Conservation (phyloP, 352 stramenopile genomes). For the Phytophthora vignae region DNA sequence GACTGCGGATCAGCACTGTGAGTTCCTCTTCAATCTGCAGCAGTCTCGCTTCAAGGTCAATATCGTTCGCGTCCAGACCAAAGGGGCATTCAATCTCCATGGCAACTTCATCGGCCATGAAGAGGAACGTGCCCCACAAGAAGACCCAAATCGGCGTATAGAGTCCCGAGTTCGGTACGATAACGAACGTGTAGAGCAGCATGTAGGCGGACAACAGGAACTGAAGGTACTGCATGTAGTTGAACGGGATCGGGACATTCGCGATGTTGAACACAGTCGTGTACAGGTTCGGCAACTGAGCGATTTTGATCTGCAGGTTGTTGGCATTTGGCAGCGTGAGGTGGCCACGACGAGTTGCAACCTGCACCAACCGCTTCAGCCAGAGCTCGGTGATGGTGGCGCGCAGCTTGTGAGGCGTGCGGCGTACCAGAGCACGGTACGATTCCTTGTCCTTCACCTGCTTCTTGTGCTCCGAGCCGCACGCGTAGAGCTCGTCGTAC, state of each 20-base stretch:
- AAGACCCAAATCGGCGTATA: constrained; percentile 84
- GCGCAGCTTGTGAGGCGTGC: constrained; percentile 70
- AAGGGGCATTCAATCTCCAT: constrained; percentile 86
- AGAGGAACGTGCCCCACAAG: constrained; percentile 77
- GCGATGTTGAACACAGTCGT: constrained; percentile 84
- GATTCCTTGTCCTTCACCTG: constrained; percentile 41
- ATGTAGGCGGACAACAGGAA: constrained; percentile 73
- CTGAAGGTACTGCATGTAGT: constrained; percentile 85
- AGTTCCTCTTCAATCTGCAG: constrained; percentile 83
- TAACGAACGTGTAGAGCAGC: constrained; percentile 80
- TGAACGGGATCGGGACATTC: constrained; percentile 87
- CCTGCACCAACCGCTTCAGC: constrained; percentile 74
- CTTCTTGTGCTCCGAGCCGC: constrained; percentile 63
- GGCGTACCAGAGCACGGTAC: constrained; percentile 56
- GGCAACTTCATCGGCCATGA: constrained; percentile 77
- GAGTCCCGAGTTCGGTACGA: constrained; percentile 68
- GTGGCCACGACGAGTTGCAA: constrained; percentile 60
- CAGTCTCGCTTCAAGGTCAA: constrained; percentile 67
- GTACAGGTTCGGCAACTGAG: constrained; percentile 69
- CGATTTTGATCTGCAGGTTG: constrained; percentile 68
- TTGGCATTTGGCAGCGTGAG: constrained; percentile 63
- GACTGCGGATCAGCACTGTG: constrained; percentile 72
- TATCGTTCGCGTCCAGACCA: constrained; percentile 76
- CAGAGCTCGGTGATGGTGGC: constrained; percentile 79
- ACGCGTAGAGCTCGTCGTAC: constrained; percentile 75